These are phyloP conservation scores for Xylaria telfairii DNA, from an alignment of 495 filamentous ascomycete genomes.

Conservation along the genomic window DNA sequence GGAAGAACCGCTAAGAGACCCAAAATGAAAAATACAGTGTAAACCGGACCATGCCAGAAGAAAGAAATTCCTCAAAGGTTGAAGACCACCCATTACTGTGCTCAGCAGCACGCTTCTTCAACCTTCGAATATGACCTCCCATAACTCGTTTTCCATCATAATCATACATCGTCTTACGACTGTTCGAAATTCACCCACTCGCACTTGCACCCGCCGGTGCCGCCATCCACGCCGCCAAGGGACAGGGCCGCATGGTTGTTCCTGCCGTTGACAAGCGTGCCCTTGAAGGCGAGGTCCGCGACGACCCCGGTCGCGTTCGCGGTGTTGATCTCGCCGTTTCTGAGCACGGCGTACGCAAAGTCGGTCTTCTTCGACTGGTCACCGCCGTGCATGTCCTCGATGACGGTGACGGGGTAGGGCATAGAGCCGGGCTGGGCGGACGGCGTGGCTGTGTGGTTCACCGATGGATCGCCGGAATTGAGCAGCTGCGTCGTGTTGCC, in stretches of 20 bases:
- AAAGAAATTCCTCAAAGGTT: background rate
- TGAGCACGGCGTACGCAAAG: slow-evolving; percentile 72
- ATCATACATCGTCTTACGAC: background rate
- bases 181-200: slow-evolving; percentile 71
- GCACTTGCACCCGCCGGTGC: slow-evolving; percentile 76
- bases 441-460: slow-evolving; percentile 32
- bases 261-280: slow-evolving; percentile 53
- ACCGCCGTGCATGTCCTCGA: slow-evolving; percentile 81
- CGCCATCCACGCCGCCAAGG: slow-evolving; percentile 70
- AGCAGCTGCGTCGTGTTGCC: slow-evolving; percentile 54
- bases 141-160: background rate
- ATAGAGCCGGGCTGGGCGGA: slow-evolving; percentile 70
- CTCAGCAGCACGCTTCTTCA: background rate
- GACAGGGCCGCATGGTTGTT: slow-evolving; percentile 52
- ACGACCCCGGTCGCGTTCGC: slow-evolving; percentile 59
- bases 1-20: background rate
- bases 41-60: background rate
- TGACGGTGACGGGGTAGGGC: slow-evolving; percentile 84
- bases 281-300: slow-evolving; percentile 66
- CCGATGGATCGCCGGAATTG: slow-evolving; percentile 16
- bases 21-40: background rate
- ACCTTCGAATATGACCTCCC: background rate
- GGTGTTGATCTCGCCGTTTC: slow-evolving; percentile 55
- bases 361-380: slow-evolving; percentile 65
- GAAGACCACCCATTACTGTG: background rate